Evolutionary conservation across 345 rosid genomes (phyloP), one percentile per base, ranked within the genome.

Genomic region (Salix koriyanagi): DNA sequence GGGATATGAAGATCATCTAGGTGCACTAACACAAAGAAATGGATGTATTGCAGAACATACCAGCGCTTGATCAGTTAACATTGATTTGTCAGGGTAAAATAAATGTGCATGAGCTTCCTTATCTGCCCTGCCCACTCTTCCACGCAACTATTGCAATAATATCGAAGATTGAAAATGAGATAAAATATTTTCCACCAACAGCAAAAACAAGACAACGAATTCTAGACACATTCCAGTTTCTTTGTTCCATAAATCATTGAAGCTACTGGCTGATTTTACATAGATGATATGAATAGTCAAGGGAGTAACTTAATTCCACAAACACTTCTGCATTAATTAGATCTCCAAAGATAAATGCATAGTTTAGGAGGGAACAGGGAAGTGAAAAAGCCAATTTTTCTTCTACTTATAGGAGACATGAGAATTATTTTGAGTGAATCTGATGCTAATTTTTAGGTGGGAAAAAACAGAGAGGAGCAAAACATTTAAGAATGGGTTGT

Each of bases 81-180:
- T 81, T 34, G 94, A 89, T 76, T 85, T 91, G 83, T 95, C 99
- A 65, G 93, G 93, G 88, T 93, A 95, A 88, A 93, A 95, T 77
- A 95, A 88, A 88, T 91, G 83, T 39, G 99, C 99, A 83, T 90
- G 89, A 80, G 99, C 99, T 87, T 95, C 97, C 81, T 89, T 93
- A 85, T 90, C 99, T 15, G 97, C 97, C 60, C 99, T 93, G 32
- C 99, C 98, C 81, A 95, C 99, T 86, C 99, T 90, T 88, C 99
- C 98, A 71, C 98, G 97, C 88, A 93, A 82, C 99, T 95, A 81
- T 82, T n/a, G 71, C 50, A 74, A 83, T 19, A 64, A 54, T 30
- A 76, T 71, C n/a, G 77, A 60, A 26, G 34, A 52, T 26, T 7
- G 46, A 71, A 23, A 56, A 66, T 65, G 50, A 79, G 60, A 71